These are phyloP conservation scores for Coemansia sp. DNA, from an alignment of 192 early-diverging fungal genomes.

Conservation along the genomic window DNA sequence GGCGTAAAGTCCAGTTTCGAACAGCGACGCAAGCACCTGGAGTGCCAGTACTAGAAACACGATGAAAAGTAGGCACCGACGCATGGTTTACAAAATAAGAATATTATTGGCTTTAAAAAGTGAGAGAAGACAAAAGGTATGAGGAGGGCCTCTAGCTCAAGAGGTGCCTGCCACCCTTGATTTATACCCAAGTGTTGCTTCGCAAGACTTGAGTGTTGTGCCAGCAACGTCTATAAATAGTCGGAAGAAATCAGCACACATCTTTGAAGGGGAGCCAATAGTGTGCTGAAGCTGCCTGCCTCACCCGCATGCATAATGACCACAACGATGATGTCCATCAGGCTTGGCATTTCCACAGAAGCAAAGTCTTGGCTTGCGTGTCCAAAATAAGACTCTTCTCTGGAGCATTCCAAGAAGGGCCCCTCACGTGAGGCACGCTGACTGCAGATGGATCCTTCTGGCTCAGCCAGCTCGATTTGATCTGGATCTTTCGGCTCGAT, in stretches of 20 bases:
- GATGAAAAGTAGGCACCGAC: conserved; percentile 33
- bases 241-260: not conserved
- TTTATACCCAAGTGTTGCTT: not conserved
- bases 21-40: conserved; percentile 43
- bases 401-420: not conserved
- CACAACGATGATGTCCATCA: too few relatives aligned
- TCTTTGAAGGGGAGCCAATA: not conserved
- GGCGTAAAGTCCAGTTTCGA: conserved; percentile 51
- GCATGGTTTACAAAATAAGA: conserved; percentile 24
- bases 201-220: not conserved
- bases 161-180: not conserved
- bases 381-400: not conserved
- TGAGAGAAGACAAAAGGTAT: conserved; percentile 6
- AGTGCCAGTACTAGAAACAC: conserved; percentile 39
- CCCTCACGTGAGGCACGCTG: not conserved
- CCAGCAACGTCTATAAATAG: not conserved
- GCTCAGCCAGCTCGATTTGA: not conserved
- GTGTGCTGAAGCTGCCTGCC: not conserved
- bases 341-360: not conserved
- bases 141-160: not conserved
- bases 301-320: too few relatives aligned
- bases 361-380: not conserved
- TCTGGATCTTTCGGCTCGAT: not conserved
- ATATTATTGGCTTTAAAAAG: conserved; percentile 6
- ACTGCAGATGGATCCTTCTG: not conserved